Evolutionary conservation across 225 moss, liverwort and hornwort species (phyloP), one percentile per base, ranked within the genome.

Genomic region (Sphagnum tenellum): DNA sequence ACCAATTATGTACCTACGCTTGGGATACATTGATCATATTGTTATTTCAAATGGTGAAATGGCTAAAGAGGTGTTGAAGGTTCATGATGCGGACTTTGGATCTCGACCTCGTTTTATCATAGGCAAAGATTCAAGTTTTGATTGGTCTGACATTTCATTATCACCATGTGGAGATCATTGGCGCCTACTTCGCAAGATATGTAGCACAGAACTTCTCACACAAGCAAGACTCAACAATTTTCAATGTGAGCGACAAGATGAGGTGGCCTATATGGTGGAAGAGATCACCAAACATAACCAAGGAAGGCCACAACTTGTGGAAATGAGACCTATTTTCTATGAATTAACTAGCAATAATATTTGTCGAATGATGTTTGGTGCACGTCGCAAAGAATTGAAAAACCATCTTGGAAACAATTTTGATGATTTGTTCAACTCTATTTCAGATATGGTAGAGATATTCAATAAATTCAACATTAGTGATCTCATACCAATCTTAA

Each of bases 31-130:
- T 3, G 29, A 29, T 51, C 49, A 49, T 2, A 4, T 64, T 6
- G 49, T 64, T n/a, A 51, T 64, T 8, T 64, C 64, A 47, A 48
- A 50, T 64, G 64, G 11, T 8, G 64, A 64, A 49, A 51, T 64
- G 49, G 52, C 52, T 9, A 52, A 9, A 52, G 52, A 52, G 52
- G 52, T 52, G 9, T 9, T 52, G 52, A 52, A 52, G 52, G 52
- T 52, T 52, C 52, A 52, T 52, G 52, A 52, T 52, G 52, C 2
- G 7, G 52, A 52, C 7, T 52, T 52, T 5, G 9, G 9, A 5
- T 52, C 52, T 5, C 52, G 52, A 5, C 52, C 52, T 52, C 52
- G 9, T 52, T 52, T 2, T 9, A 52, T 52, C 9, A 9, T 9
- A 5, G 52, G 52, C 9, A 52, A 52, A 52, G 1, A 52, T 9